A percentile compares a stretch with the other conserved stretches of the same genome.
Conservation (phyloP, 179 eudicot genomes). For the Beta corolliflora region DNA sequence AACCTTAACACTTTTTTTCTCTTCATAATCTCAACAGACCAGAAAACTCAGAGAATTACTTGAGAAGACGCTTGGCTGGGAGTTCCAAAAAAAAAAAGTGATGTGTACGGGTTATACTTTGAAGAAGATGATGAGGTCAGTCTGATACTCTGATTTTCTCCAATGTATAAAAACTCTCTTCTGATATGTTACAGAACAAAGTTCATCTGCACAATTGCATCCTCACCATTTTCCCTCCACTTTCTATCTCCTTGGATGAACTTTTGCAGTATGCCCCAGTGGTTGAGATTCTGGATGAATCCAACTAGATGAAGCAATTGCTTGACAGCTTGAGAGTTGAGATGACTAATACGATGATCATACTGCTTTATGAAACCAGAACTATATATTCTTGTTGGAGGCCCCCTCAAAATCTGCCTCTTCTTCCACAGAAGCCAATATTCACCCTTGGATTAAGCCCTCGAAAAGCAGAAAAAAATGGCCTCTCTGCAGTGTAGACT, state of each 20-base stretch:
- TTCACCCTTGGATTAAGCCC: too few species aligned
- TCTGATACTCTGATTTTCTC: conserved; percentile 16
- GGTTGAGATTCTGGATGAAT: conserved; percentile 61
- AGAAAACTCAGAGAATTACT: conserved; percentile 74
- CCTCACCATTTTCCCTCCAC: neutral
- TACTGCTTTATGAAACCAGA: neutral
- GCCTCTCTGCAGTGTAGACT: too few species aligned
- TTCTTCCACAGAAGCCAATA: too few species aligned
- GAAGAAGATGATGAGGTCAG: conserved; percentile 89
- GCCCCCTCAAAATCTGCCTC: too few species aligned
- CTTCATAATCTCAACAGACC: conserved; percentile 54
- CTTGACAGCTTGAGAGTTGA: neutral
- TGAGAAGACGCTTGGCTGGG: conserved; percentile 83
- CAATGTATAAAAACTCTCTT: neutral
- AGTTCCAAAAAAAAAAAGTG: conserved; percentile 48
- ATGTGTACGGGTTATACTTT: conserved; percentile 50
- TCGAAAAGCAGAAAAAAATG: too few species aligned
- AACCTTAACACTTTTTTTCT: neutral
- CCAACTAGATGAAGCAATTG: conserved; percentile 11
- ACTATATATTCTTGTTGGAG: too few species aligned
- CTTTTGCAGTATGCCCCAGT: conserved; percentile 83
- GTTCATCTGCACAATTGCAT: neutral
- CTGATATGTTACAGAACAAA: neutral
- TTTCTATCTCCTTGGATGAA: neutral
- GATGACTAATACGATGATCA: neutral